Evolutionary conservation across 2,329 filamentous ascomycete species (phyloP).

Genomic region (Rhynchosporium agropyri): DNA sequence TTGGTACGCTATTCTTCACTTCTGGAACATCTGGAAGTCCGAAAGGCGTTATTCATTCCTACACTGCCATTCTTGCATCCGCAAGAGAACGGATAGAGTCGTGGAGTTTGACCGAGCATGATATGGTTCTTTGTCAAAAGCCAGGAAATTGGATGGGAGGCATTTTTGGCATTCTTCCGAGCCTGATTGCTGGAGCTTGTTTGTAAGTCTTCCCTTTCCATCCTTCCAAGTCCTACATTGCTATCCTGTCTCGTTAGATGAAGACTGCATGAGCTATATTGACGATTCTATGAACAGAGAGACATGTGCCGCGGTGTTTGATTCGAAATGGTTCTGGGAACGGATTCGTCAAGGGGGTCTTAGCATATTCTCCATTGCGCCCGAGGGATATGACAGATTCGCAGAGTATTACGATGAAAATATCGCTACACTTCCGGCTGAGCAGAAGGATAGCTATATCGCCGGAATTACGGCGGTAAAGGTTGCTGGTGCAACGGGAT

Average conservation of each 20-base stretch:
- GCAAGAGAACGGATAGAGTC: slow-evolving; percentile 31
- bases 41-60: slow-evolving; percentile 32
- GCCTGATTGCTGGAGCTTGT: slow-evolving; percentile 32
- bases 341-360: slow-evolving; percentile 31
- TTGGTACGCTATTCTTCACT: slow-evolving; percentile 31
- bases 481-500: slow-evolving; percentile 28
- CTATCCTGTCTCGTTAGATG: not conserved
- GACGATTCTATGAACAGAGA: slow-evolving; percentile 20
- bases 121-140: slow-evolving; percentile 30
- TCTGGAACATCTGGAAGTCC: slow-evolving; percentile 32
- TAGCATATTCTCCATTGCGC: slow-evolving; percentile 29
- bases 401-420: slow-evolving; percentile 32
- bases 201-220: slow-evolving; percentile 25
- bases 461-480: slow-evolving; percentile 26
- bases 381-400: slow-evolving; percentile 31
- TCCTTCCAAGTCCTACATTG: not conserved
- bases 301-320: slow-evolving; percentile 27
- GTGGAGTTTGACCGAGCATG: slow-evolving; percentile 32
- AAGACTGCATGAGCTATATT: slow-evolving; percentile 9
- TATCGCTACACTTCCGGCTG: slow-evolving; percentile 28
- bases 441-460: slow-evolving; percentile 28
- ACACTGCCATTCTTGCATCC: slow-evolving; percentile 31
- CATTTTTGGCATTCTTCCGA: slow-evolving; percentile 32
- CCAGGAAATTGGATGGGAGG: slow-evolving; percentile 33
- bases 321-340: slow-evolving; percentile 34